Conservation (phyloP, 495 filamentous ascomycete genomes). For the Oidiodendron maius region DNA sequence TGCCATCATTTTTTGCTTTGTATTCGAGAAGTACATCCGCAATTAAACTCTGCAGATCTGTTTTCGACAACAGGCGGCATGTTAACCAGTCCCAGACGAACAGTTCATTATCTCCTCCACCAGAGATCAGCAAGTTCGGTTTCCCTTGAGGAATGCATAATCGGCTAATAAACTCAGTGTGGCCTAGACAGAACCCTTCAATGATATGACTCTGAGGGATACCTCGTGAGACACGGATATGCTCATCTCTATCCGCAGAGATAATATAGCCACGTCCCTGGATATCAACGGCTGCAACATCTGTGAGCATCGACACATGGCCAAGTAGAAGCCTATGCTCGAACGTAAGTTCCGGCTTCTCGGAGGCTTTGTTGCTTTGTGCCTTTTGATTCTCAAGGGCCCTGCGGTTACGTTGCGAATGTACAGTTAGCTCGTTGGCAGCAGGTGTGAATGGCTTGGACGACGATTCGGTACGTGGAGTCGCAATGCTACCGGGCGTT, state of each 20-base stretch:
- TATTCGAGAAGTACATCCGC: background rate
- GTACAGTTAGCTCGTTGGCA: slow-evolving; percentile 72
- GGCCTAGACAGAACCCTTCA: slow-evolving; percentile 82
- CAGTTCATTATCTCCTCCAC: slow-evolving; percentile 75
- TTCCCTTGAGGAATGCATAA: slow-evolving; percentile 56
- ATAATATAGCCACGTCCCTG: slow-evolving; percentile 62
- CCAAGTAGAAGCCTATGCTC: slow-evolving; percentile 74
- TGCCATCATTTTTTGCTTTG: background rate
- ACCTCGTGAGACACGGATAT: slow-evolving; percentile 85
- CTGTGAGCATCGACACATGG: slow-evolving; percentile 89
- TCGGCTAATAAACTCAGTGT: slow-evolving; percentile 72
- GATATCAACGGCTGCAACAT: slow-evolving; percentile 48
- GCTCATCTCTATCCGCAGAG: slow-evolving; percentile 91
- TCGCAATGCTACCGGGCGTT: slow-evolving; percentile 2
- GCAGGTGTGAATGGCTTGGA: slow-evolving; percentile 41
- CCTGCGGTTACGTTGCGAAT: slow-evolving; percentile 71
- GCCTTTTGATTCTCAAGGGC: slow-evolving; percentile 68
- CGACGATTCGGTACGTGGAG: slow-evolving; percentile 5
- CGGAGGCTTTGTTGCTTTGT: slow-evolving; percentile 34
- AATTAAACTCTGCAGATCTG: slow-evolving; percentile 41
- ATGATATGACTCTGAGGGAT: slow-evolving; percentile 82
- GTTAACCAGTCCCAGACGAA: slow-evolving; percentile 77
- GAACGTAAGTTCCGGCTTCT: slow-evolving; percentile 47
- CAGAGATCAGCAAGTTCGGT: slow-evolving; percentile 65
- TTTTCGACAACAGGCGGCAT: slow-evolving; percentile 44